These are phyloP conservation scores for Themeda triandra DNA, from an alignment of 176 grass and related monocot genomes.

Conservation along the genomic window DNA sequence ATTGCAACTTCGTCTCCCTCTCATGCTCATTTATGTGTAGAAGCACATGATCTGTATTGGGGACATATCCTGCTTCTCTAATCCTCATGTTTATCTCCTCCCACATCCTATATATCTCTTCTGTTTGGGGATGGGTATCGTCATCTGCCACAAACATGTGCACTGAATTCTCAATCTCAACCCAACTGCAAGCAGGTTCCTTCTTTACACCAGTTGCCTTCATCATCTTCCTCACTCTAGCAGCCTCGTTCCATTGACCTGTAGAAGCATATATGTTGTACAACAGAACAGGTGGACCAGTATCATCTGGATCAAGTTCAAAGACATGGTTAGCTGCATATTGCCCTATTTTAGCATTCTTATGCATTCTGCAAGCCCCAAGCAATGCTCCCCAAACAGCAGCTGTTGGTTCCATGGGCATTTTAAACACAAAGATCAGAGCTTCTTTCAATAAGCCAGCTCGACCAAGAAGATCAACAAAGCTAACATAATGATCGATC, in stretches of 20 bases:
- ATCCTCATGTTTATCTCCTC: constrained; percentile 55
- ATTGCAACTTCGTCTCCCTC: constrained; percentile 57
- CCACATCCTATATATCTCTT: constrained; percentile 69
- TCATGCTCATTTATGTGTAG: constrained; percentile 49
- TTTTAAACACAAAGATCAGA: constrained; percentile 51
- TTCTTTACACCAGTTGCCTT: constrained; percentile 64
- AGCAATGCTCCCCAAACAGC: constrained; percentile 80
- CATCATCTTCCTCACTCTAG: constrained; percentile 72
- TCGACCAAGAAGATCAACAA: constrained; percentile 62
- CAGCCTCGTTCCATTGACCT: constrained; percentile 58
- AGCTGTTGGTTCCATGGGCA: constrained; percentile 60
- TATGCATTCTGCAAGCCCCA: constrained; percentile 74
- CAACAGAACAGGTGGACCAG: constrained; percentile 56
- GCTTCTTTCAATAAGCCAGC: constrained; percentile 61
- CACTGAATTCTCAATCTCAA: constrained; percentile 62
- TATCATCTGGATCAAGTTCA: constrained; percentile 63
- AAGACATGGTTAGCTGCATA: constrained; percentile 59
- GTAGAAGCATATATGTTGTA: constrained; percentile 76
- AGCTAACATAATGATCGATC: constrained; percentile 58
- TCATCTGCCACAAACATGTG: constrained; percentile 81
- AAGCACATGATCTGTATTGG: constrained; percentile 57
- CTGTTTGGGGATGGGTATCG: constrained; percentile 41
- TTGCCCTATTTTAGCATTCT: constrained; percentile 54
- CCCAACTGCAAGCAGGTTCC: constrained; percentile 79
- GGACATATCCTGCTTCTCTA: constrained; percentile 60